Conservation (phyloP, 2,329 filamentous ascomycete genomes). For the Didymella arachidicola region DNA sequence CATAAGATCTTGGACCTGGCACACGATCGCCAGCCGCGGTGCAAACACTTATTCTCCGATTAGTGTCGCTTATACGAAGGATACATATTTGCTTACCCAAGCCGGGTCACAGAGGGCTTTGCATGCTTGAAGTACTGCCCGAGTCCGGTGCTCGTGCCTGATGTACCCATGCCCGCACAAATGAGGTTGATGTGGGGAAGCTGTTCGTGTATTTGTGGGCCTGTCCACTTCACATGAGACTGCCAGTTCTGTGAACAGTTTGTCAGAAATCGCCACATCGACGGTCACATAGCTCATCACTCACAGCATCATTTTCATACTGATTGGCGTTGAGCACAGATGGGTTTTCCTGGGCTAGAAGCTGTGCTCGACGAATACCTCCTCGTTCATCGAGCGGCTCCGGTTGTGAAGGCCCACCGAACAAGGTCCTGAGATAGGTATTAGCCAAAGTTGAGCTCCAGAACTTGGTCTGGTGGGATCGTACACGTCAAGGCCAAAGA, state of each 20-base stretch:
- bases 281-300: neutral
- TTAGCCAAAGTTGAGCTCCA: neutral
- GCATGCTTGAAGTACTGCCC: conserved; percentile 34
- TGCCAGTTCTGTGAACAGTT: conserved; percentile 55
- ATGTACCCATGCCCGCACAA: conserved; percentile 66
- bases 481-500: conserved; percentile 35
- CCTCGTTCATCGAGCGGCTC: conserved; percentile 30
- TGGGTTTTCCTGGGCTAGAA: conserved; percentile 47
- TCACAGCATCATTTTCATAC: conserved; percentile 60
- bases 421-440: conserved; percentile 48
- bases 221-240: conserved; percentile 66
- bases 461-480: neutral
- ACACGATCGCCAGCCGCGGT: conserved; percentile 65
- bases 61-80: neutral
- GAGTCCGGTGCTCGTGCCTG: conserved; percentile 48
- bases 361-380: conserved; percentile 29
- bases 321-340: conserved; percentile 63
- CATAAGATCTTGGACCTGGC: conserved; percentile 64
- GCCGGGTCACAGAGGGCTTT: conserved; percentile 28
- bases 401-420: conserved; percentile 59
- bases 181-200: conserved; percentile 65
- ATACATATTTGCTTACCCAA: conserved; percentile 24
- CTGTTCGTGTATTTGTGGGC: conserved; percentile 65
- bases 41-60: conserved; percentile 57
- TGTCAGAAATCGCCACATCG: neutral